Evolutionary conservation across 352 stramenopile genomes (phyloP).

Genomic region (Pythium angustatum): DNA sequence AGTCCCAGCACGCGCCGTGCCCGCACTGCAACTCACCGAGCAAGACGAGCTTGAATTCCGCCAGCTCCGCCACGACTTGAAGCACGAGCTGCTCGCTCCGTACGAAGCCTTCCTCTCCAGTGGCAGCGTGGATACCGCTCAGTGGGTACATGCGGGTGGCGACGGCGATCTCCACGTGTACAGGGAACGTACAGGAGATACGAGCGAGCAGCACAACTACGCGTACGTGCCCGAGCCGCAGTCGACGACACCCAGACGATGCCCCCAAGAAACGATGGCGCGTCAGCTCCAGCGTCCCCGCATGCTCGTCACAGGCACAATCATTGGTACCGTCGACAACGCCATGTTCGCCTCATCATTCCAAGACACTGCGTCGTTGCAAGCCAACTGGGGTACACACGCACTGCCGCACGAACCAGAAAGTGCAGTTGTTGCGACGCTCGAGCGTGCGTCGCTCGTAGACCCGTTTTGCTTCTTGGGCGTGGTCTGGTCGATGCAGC

Average conservation of each 20-base stretch:
- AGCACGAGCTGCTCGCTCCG: slow-evolving; percentile 32
- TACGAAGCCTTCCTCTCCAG: slow-evolving; percentile 40
- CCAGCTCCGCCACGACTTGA: background rate
- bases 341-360: slow-evolving; percentile 50
- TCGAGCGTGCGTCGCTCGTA: slow-evolving; percentile 25
- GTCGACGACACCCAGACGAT: background rate
- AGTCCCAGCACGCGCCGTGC: background rate
- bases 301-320: slow-evolving; percentile 32
- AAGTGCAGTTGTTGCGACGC: slow-evolving; percentile 32
- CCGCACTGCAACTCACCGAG: background rate
- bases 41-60: slow-evolving; percentile 7
- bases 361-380: slow-evolving; percentile 43
- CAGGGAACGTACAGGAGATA: too few species aligned
- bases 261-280: background rate
- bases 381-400: slow-evolving; percentile 34
- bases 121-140: slow-evolving; percentile 28
- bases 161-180: slow-evolving; percentile 33
- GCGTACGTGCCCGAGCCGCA: background rate
- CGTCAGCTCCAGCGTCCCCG: background rate
- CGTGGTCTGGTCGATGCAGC: slow-evolving; percentile 28
- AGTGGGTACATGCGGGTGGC: slow-evolving; percentile 36
- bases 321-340: slow-evolving; percentile 51
- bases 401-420: slow-evolving; percentile 33
- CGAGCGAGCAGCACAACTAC: too few species aligned
- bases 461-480: slow-evolving; percentile 43